phyloP scores from a whole-genome alignment of 2,329 filamentous ascomycete genomes.

The Xylaria sp. region DNA sequence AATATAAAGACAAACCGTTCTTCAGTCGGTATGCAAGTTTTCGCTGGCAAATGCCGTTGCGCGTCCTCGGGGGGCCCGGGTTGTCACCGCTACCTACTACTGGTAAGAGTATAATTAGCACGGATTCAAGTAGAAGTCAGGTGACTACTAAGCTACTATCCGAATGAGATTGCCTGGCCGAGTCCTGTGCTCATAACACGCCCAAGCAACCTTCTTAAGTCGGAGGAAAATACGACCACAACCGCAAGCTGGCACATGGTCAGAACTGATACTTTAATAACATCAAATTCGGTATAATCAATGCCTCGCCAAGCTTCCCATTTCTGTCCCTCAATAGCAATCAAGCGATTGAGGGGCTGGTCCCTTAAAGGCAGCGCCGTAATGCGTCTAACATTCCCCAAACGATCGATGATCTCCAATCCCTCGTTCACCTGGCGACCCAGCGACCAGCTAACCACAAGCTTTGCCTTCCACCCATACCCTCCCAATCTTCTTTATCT shows the following conservation, averaged over 20 bases:
- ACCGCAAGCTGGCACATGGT: background rate
- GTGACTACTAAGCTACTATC: background rate
- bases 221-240: background rate
- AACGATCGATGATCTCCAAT: constrained; percentile 66
- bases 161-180: too few relatives aligned
- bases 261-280: background rate
- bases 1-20: too few relatives aligned
- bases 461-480: constrained; percentile 82
- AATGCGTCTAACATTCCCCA: constrained; percentile 62
- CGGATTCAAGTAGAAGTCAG: constrained; percentile 4
- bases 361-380: constrained; percentile 76
- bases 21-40: too few relatives aligned
- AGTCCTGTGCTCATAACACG: background rate
- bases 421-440: constrained; percentile 77
- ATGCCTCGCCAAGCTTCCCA: constrained; percentile 73
- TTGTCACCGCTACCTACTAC: too few relatives aligned
- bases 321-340: constrained; percentile 80
- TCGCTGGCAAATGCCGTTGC: too few relatives aligned
- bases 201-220: background rate
- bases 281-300: background rate
- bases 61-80: too few relatives aligned
- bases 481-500: constrained; percentile 82
- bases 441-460: constrained; percentile 81
- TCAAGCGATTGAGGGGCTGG: constrained; percentile 79
- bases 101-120: constrained; percentile 1